Evolutionary conservation across 1,284 basidiomycete genomes (phyloP).

Genomic region (Pterula multifida): DNA sequence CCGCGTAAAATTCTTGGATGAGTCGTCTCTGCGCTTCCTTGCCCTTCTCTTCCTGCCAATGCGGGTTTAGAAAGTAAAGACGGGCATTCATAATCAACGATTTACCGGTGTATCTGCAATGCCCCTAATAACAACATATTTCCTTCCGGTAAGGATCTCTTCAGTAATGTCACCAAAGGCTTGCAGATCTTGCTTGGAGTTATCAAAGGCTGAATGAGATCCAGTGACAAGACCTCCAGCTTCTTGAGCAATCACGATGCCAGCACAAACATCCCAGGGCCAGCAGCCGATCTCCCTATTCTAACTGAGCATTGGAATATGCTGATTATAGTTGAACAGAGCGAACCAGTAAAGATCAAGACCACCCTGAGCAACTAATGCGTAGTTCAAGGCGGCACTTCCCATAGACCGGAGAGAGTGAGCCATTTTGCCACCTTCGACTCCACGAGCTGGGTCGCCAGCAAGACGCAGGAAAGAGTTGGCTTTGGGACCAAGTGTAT

Average conservation of each 20-base stretch:
- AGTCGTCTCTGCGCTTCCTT: conserved; percentile 69
- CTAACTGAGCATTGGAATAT: not conserved
- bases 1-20: conserved; percentile 76
- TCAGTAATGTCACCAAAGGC: conserved; percentile 48
- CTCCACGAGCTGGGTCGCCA: conserved; percentile 53
- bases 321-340: not conserved
- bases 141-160: conserved; percentile 70
- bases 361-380: conserved; percentile 74
- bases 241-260: conserved; percentile 87
- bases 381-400: conserved; percentile 78
- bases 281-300: conserved; percentile 85
- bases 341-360: conserved; percentile 75
- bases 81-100: conserved; percentile 9
- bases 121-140: conserved; percentile 73
- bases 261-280: conserved; percentile 92
- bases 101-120: conserved; percentile 48
- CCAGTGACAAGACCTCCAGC: conserved; percentile 76
- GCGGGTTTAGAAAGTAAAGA: not conserved
- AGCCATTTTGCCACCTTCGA: conserved; percentile 74
- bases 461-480: conserved; percentile 67
- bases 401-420: conserved; percentile 80
- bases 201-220: conserved; percentile 39
- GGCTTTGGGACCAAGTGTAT: conserved; percentile 54
- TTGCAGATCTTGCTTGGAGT: conserved; percentile 17
- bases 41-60: conserved; percentile 45